Conservation (phyloP, 495 filamentous ascomycete genomes). For the Astrothelium subdiscretum region DNA sequence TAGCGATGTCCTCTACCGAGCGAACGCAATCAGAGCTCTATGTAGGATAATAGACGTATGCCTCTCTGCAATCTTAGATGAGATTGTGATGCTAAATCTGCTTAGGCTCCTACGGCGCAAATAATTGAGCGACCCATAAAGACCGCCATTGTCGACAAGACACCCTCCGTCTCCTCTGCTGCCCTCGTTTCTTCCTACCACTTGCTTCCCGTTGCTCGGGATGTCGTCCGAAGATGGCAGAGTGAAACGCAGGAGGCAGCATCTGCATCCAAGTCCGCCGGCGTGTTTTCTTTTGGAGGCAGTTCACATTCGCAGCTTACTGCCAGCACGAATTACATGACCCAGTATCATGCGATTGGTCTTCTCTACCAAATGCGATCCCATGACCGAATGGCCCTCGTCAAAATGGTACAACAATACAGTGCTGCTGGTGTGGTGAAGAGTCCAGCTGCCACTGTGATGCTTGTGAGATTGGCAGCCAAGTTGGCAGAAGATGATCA, state of each 20-base stretch:
- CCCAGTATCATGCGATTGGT: constrained; percentile 97
- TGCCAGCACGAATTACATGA: constrained; percentile 79
- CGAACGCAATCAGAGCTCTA: constrained; percentile 92
- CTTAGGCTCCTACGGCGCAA: constrained; percentile 86
- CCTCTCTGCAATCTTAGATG: constrained; percentile 15
- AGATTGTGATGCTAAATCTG: constrained; percentile 12
- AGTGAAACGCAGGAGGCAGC: constrained; percentile 98
- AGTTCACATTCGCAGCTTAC: constrained; percentile 53
- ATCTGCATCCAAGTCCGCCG: constrained; percentile 72
- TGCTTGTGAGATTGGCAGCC: constrained; percentile 86
- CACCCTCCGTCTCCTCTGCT: constrained; percentile 91
- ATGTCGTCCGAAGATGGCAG: constrained; percentile 96
- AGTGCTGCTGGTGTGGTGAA: constrained; percentile 82
- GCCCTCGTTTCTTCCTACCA: constrained; percentile 97
- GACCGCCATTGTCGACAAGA: constrained; percentile 98
- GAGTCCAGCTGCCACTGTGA: constrained; percentile 81
- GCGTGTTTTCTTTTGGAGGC: constrained; percentile 82
- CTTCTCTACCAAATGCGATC: constrained; percentile 96
- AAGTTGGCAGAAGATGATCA: constrained; percentile 91
- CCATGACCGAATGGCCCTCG: constrained; percentile 92
- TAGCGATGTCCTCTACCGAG: constrained; percentile 87
- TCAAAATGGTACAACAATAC: constrained; percentile 99
- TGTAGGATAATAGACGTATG: constrained; percentile 95
- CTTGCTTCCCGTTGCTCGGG: constrained; percentile 86
- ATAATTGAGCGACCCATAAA: constrained; percentile 98